Percentiles rank a stretch among this genome's conserved stretches.
Conservation (phyloP, 2,329 filamentous ascomycete genomes). For the Talaromyces verruculosus region DNA sequence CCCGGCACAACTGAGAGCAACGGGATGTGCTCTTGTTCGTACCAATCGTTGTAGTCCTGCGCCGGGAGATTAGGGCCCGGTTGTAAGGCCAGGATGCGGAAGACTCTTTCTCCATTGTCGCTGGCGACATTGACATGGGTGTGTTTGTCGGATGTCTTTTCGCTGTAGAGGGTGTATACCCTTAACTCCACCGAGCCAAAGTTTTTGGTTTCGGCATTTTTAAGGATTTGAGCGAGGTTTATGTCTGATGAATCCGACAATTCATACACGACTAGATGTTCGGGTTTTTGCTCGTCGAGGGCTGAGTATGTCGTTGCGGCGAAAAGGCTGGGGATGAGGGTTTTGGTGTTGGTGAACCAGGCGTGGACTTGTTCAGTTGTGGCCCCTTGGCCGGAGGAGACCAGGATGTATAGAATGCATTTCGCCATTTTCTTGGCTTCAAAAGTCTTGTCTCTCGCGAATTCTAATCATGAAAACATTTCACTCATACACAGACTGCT, state of each 20-base stretch:
- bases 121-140: background rate
- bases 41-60: constrained; percentile 13
- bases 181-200: background rate
- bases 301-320: background rate
- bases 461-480: background rate
- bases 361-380: background rate
- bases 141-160: background rate
- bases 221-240: background rate
- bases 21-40: constrained; percentile 7
- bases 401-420: background rate
- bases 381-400: background rate
- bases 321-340: background rate
- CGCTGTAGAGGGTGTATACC: constrained; percentile 1
- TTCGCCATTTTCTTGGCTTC: background rate
- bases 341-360: background rate
- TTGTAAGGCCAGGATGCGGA: constrained; percentile 4
- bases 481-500: background rate
- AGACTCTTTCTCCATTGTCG: background rate
- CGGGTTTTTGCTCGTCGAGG: background rate
- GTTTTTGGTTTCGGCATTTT: too few relatives aligned
- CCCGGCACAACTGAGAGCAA: background rate
- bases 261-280: background rate
- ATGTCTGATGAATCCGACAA: background rate
- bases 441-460: background rate
- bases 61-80: background rate